Conservation (phyloP, 352 stramenopile genomes). For the Poterioochromonas sp. region DNA sequence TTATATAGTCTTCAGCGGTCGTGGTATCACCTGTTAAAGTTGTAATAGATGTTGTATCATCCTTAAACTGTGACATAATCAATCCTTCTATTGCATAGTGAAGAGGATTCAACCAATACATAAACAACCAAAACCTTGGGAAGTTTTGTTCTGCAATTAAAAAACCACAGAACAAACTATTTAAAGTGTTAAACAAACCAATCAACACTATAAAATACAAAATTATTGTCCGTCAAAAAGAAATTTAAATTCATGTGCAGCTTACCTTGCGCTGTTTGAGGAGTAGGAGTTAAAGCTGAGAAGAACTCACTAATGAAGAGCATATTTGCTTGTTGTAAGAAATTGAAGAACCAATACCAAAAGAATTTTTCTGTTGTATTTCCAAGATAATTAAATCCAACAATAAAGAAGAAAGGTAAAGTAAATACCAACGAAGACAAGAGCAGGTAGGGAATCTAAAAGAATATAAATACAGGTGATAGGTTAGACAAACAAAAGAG, state of each 20-base stretch:
- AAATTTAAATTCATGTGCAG: conserved; percentile 29
- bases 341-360: conserved; percentile 44
- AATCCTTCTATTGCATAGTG: conserved; percentile 62
- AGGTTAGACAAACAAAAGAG: no score
- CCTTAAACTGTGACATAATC: conserved; percentile 48
- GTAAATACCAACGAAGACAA: neutral
- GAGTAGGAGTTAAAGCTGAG: neutral
- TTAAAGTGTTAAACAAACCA: conserved; percentile 43
- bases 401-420: conserved; percentile 28
- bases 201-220: conserved; percentile 65
- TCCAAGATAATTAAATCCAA: conserved; percentile 27
- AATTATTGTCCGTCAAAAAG: conserved; percentile 49
- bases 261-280: neutral
- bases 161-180: conserved; percentile 46
- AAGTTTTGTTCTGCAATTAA: conserved; percentile 41
- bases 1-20: conserved; percentile 26
- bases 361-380: conserved; percentile 7
- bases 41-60: conserved; percentile 40
- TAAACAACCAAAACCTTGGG: conserved; percentile 41
- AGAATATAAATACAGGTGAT: no score
- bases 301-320: conserved; percentile 46
- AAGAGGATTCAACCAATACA: conserved; percentile 56
- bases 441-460: conserved; percentile 47
- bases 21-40: conserved; percentile 1
- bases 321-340: conserved; percentile 46